Evolutionary conservation across 1,284 basidiomycete genomes (phyloP).

Genomic region (Chiua sp.): DNA sequence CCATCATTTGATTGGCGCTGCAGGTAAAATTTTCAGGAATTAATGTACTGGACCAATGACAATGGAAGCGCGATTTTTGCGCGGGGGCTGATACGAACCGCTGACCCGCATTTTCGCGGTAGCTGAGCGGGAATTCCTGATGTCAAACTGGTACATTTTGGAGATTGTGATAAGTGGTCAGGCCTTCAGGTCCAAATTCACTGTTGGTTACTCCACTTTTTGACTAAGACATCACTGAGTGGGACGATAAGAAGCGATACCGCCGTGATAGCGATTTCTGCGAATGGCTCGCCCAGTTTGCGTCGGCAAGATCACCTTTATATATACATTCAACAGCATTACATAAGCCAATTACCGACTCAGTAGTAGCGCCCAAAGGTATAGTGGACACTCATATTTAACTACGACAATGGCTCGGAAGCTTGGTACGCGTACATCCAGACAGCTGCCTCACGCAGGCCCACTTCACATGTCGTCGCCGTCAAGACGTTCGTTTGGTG

Average conservation of each 20-base stretch:
- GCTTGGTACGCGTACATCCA: slow-evolving; percentile 18
- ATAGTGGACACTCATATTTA: slow-evolving; percentile 10
- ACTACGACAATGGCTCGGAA: slow-evolving; percentile 29
- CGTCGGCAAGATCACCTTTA: background rate
- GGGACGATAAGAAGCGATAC: background rate
- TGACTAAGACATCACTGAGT: background rate
- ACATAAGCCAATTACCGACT: slow-evolving; percentile 31
- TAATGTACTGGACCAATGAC: background rate
- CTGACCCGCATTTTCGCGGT: background rate
- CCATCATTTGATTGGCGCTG: slow-evolving; percentile 1
- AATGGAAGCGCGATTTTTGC: slow-evolving; percentile 5
- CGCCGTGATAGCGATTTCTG: slow-evolving; percentile 25
- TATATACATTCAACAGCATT: slow-evolving; percentile 4
- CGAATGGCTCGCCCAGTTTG: slow-evolving; percentile 15
- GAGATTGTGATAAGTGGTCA: no score
- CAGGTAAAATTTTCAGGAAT: background rate
- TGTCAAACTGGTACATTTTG: background rate
- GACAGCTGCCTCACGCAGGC: slow-evolving; percentile 13
- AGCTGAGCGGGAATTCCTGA: background rate
- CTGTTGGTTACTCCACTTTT: slow-evolving; percentile 1
- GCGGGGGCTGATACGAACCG: background rate
- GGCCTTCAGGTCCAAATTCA: background rate
- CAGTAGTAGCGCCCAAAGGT: slow-evolving; percentile 11
- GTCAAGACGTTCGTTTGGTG: slow-evolving; percentile 36
- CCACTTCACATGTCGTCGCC: slow-evolving; percentile 25